Percentiles rank a stretch among this genome's conserved stretches.
Conservation (phyloP, 768 basidiomycete genomes). For the Rubroboletus satanas region DNA sequence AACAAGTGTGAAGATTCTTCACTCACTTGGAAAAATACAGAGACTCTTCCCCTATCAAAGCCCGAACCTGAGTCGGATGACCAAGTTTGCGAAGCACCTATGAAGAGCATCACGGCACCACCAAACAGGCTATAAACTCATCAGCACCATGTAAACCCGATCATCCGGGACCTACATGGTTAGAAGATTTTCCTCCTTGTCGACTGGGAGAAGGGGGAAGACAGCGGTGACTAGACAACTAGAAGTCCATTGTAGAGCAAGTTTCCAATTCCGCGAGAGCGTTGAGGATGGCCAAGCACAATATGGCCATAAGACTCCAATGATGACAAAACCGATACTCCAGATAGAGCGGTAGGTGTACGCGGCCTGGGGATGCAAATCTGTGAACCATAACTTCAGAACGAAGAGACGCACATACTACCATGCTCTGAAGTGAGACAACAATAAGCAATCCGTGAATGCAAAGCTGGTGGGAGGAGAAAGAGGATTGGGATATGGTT, state of each 20-base stretch:
- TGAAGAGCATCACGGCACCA: conserved; percentile 41
- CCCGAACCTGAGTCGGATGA: background rate
- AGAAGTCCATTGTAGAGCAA: conserved; percentile 41
- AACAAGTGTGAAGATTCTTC: background rate
- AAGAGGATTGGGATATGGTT: conserved; percentile 18
- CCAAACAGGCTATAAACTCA: conserved; percentile 40
- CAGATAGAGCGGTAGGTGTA: conserved; percentile 71
- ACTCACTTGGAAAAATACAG: conserved; percentile 25
- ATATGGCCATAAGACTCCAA: conserved; percentile 66
- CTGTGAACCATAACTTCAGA: background rate
- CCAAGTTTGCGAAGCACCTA: conserved; percentile 27
- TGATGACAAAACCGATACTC: conserved; percentile 59
- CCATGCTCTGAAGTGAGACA: conserved; percentile 60
- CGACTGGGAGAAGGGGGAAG: conserved; percentile 70
- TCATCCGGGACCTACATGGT: conserved; percentile 51
- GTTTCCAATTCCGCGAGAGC: conserved; percentile 22
- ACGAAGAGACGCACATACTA: conserved; percentile 44
- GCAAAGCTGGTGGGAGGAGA: conserved; percentile 21
- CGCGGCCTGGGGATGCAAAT: conserved; percentile 43
- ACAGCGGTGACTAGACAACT: conserved; percentile 54
- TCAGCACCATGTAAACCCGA: conserved; percentile 6
- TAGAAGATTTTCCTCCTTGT: conserved; percentile 59
- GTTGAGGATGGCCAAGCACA: conserved; percentile 42
- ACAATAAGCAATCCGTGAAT: conserved; percentile 35
- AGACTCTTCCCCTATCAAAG: background rate